phyloP scores from a whole-genome alignment of 306 rosid species.

The Acacia confusa region DNA sequence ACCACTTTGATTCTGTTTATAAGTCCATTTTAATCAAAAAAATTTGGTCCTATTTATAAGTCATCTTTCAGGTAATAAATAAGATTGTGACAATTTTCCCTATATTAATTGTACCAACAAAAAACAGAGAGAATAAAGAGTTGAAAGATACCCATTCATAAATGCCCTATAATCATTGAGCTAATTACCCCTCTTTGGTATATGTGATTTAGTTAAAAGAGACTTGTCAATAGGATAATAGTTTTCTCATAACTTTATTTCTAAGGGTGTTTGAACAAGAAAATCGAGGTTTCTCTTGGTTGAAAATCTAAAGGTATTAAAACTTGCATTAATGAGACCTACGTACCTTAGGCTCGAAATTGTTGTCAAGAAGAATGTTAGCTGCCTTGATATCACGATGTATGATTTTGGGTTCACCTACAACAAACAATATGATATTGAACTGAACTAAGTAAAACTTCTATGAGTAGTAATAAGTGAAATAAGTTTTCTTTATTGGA shows the following conservation, averaged over 20 bases:
- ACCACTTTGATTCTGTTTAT: too few relatives aligned
- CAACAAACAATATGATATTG: neutral
- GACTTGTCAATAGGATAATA: too few relatives aligned
- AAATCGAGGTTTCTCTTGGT: neutral
- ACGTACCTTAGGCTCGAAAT: constrained; percentile 57
- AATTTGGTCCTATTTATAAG: too few relatives aligned
- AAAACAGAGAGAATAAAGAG: too few relatives aligned
- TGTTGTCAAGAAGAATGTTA: constrained; percentile 58
- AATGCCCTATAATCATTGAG: too few relatives aligned
- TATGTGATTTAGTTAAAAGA: too few relatives aligned
- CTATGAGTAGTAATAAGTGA: neutral
- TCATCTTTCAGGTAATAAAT: too few relatives aligned
- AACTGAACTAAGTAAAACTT: neutral
- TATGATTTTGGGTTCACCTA: constrained; percentile 61
- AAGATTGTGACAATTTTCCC: too few relatives aligned
- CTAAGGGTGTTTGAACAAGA: neutral
- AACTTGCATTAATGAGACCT: neutral
- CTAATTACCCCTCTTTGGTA: too few relatives aligned
- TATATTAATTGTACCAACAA: too few relatives aligned
- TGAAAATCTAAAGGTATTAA: neutral
- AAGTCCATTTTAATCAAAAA: too few relatives aligned
- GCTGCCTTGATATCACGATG: constrained; percentile 72
- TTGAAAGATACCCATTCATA: too few relatives aligned
- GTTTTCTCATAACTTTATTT: neutral
- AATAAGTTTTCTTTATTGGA: neutral